A percentile compares a stretch with the other conserved stretches of the same genome.
Evolutionary conservation across 306 rosid genomes (phyloP).

Genomic region (Lagenaria siceraria): DNA sequence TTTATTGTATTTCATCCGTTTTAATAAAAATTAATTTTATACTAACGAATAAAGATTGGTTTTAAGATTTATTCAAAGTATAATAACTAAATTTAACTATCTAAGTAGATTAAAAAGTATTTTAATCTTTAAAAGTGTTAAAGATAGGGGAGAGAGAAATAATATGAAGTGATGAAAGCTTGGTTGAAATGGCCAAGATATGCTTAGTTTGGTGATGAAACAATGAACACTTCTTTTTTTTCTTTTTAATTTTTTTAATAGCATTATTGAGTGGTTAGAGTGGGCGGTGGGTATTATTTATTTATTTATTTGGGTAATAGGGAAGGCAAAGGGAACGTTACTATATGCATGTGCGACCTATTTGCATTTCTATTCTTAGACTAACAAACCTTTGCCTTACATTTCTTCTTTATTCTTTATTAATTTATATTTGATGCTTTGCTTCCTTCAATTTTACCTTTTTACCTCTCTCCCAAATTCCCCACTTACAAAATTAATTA

Average conservation of each 20-base stretch:
- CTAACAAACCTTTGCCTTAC: background rate
- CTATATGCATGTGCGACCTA: background rate
- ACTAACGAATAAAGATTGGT: too few species aligned
- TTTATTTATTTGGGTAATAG: background rate
- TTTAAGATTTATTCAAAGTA: too few species aligned
- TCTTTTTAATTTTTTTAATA: background rate
- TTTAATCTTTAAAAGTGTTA: background rate
- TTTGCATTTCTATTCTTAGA: background rate
- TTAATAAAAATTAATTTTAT: too few species aligned
- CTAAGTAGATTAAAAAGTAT: too few species aligned
- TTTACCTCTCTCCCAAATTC: background rate
- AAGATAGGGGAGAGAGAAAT: background rate
- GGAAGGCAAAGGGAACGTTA: background rate
- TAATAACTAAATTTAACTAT: too few species aligned
- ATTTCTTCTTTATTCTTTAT: background rate
- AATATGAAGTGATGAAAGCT: background rate
- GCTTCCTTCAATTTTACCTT: background rate
- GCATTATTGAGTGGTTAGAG: background rate
- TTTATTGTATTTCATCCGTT: too few species aligned
- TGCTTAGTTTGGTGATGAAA: slow-evolving; percentile 6
- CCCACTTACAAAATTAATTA: too few species aligned
- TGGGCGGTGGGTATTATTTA: slow-evolving; percentile 1
- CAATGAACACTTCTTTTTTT: background rate
- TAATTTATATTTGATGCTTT: background rate
- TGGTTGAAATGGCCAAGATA: slow-evolving; percentile 4